phyloP scores from a whole-genome alignment of 2,329 filamentous ascomycete genomes.

The Diplodia seriata region DNA sequence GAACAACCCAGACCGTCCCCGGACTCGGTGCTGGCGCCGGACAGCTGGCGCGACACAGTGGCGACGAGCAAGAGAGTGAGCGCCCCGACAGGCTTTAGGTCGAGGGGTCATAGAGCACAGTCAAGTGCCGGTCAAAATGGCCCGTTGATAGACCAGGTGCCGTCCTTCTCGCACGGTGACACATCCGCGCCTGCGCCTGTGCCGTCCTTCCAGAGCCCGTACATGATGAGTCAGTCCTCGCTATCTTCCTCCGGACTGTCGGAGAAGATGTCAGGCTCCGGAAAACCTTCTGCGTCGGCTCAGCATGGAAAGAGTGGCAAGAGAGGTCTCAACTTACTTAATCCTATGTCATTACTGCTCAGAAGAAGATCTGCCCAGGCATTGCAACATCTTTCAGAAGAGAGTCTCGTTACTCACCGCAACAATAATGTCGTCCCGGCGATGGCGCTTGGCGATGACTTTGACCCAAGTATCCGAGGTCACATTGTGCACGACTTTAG shows the following conservation, averaged over 20 bases:
- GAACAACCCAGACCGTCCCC: slow-evolving; percentile 32
- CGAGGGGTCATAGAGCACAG: slow-evolving; percentile 40
- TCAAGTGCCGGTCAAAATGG: slow-evolving; percentile 34
- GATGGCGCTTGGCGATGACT: slow-evolving; percentile 61
- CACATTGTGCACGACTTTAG: slow-evolving; percentile 71
- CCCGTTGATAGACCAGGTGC: slow-evolving; percentile 15
- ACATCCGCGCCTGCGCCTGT: not conserved
- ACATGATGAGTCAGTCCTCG: slow-evolving; percentile 27
- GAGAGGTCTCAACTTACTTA: slow-evolving; percentile 62
- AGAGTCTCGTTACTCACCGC: slow-evolving; percentile 58
- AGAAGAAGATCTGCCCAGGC: slow-evolving; percentile 63
- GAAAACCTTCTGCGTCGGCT: slow-evolving; percentile 35
- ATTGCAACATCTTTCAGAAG: slow-evolving; percentile 55
- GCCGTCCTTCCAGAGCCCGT: slow-evolving; percentile 21
- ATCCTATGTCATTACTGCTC: slow-evolving; percentile 67
- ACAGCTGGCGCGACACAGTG: slow-evolving; percentile 37
- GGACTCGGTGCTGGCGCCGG: slow-evolving; percentile 38
- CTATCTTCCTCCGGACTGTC: slow-evolving; percentile 38
- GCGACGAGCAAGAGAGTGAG: slow-evolving; percentile 35
- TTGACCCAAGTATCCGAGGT: slow-evolving; percentile 68
- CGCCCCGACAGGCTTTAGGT: slow-evolving; percentile 44
- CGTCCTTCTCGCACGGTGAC: slow-evolving; percentile 33
- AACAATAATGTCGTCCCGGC: slow-evolving; percentile 55
- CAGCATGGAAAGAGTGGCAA: slow-evolving; percentile 50
- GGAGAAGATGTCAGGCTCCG: slow-evolving; percentile 42